Percentiles rank a stretch among this genome's conserved stretches.
Evolutionary conservation across 2,329 filamentous ascomycete genomes (phyloP).

Genomic region (Colletotrichum caudatum): DNA sequence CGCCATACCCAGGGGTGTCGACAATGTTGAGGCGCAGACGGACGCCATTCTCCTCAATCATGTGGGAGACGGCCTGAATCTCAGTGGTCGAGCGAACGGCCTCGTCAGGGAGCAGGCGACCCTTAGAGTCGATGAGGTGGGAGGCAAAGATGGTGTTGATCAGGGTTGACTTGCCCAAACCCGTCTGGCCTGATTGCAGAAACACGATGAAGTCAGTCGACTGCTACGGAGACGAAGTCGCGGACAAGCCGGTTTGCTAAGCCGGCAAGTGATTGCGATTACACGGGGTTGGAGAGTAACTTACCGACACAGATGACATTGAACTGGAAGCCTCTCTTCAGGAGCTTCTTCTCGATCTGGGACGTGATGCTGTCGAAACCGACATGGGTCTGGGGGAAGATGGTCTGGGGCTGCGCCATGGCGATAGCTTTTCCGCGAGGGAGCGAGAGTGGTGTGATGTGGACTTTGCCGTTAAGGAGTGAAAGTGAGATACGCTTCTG

Average conservation of each 20-base stretch:
- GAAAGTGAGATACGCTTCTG: slow-evolving; percentile 45
- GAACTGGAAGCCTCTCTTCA: slow-evolving; percentile 99
- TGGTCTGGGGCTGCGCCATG: slow-evolving; percentile 71
- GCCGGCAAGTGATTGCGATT: neutral
- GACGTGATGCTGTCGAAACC: slow-evolving; percentile 99
- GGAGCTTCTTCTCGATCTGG: slow-evolving; percentile 98
- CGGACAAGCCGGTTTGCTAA: slow-evolving; percentile 12
- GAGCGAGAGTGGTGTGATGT: slow-evolving; percentile 49
- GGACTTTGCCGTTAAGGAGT: slow-evolving; percentile 47
- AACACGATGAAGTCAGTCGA: slow-evolving; percentile 22
- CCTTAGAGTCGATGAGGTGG: slow-evolving; percentile 99
- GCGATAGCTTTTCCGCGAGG: slow-evolving; percentile 50
- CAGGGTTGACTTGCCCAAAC: slow-evolving; percentile 97
- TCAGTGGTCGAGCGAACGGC: slow-evolving; percentile 95
- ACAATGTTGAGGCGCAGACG: slow-evolving; percentile 98
- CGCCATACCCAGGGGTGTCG: slow-evolving; percentile 97
- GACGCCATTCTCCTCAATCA: slow-evolving; percentile 99
- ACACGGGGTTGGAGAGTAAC: slow-evolving; percentile 54
- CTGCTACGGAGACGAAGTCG: slow-evolving; percentile 21
- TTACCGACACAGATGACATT: slow-evolving; percentile 99
- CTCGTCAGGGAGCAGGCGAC: slow-evolving; percentile 91
- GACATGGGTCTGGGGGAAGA: slow-evolving; percentile 96
- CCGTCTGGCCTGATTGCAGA: slow-evolving; percentile 83
- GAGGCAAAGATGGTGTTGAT: slow-evolving; percentile 99
- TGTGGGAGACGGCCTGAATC: slow-evolving; percentile 97